Conservation (phyloP, 164 flowering plant species). For the Annona squamosa region DNA sequence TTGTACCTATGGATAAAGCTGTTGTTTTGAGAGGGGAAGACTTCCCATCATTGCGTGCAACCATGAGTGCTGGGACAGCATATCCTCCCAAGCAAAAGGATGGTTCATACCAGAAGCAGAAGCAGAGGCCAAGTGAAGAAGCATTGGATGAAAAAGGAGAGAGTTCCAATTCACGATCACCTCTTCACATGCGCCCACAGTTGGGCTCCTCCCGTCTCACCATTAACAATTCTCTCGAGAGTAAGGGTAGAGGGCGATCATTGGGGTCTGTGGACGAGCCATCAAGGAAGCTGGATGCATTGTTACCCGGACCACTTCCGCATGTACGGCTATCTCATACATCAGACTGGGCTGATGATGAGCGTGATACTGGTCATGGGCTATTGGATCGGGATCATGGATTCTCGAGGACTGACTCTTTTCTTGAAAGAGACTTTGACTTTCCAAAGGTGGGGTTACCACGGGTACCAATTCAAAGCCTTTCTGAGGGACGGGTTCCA, state of each 20-base stretch:
- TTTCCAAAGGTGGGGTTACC: slow-evolving; percentile 47
- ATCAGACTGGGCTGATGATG: slow-evolving; percentile 98
- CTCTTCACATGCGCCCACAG: slow-evolving; percentile 38
- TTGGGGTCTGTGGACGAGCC: slow-evolving; percentile 2
- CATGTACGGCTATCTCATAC: slow-evolving; percentile 62
- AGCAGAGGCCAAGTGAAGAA: slow-evolving; percentile 34
- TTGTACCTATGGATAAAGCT: slow-evolving; percentile 36
- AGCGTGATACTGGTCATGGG: slow-evolving; percentile 76
- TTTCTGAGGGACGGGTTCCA: slow-evolving; percentile 34
- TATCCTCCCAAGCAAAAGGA: slow-evolving; percentile 53
- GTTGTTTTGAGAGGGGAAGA: slow-evolving; percentile 87
- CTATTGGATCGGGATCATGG: slow-evolving; percentile 48
- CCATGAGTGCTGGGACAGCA: slow-evolving; percentile 37
- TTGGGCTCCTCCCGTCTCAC: slow-evolving; percentile 24
- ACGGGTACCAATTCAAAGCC: slow-evolving; percentile 32
- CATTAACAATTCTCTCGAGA: slow-evolving; percentile 21
- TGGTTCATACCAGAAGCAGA: slow-evolving; percentile 43
- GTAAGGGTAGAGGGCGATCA: slow-evolving; percentile 12
- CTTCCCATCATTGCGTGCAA: slow-evolving; percentile 76
- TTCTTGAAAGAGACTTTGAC: slow-evolving; percentile 70
- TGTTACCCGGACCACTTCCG: slow-evolving; percentile 63
- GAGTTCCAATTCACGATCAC: slow-evolving; percentile 18
- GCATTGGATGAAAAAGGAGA: slow-evolving; percentile 27
- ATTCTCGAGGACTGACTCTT: slow-evolving; percentile 35
- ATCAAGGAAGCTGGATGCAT: slow-evolving; percentile 40